Evolutionary conservation across 2,329 filamentous ascomycete species (phyloP), one percentile per base, ranked within the genome.

Genomic region (Cryphonectria japonica): DNA sequence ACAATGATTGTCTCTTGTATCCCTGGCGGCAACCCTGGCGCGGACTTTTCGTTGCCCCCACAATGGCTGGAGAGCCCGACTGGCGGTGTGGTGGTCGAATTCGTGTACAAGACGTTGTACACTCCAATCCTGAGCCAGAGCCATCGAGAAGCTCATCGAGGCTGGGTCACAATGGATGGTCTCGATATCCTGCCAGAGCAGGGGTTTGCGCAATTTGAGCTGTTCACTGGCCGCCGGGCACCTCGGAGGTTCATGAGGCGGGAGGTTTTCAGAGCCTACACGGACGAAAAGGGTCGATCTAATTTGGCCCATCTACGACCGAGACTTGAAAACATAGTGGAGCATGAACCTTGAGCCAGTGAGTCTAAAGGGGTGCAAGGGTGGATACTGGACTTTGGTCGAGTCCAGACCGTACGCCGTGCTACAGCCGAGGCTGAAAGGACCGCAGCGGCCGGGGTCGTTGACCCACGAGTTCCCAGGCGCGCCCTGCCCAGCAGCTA

Each of bases 1-100:
- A 94, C 92, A 1, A 91, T 95, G 75, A 89, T 95, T 37, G 86
- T 93, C 0, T 93, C 91, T 0, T 93, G 92, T 75, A 93, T 95
- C 19, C 92, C 92, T 0, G 87, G 88, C 13, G 86, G 89, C 67
- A 84, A 83, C 3, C 88, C 90, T 0, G 88, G 91, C 1, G 89
- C 92, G 0, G 87, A 93, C 73, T 93, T 95, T 73, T 89, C 87
- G 14, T 85, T 93, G 69, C 92, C 93, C 0, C 78, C 83, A 11
- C 83, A 88, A 39, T 95, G 93, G 93, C 84, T 95, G 62, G 83
- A 85, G 34, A 94, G 91, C 75, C 86, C 88, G 0, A 94, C 91
- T 0, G 93, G 93, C 14, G 93, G 93, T 19, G 92, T 95, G 3
- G 88, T 93, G 3, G 84, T 94, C 63, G 92, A 95, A 79, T 85